Evolutionary conservation across 306 rosid genomes (phyloP).

Genomic region (Pachyrhizus erosus): DNA sequence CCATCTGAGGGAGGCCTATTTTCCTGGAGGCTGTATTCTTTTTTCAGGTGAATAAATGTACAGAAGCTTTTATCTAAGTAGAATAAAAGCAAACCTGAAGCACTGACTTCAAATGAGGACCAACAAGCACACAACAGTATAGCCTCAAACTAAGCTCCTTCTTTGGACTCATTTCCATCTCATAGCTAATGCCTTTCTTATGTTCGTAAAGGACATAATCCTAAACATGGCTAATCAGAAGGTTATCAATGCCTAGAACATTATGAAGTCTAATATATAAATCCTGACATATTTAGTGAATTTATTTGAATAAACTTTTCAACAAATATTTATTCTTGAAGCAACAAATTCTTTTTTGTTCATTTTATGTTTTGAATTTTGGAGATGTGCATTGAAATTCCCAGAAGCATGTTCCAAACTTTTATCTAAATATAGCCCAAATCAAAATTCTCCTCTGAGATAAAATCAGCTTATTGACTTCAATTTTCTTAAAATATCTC

Average conservation of each 20-base stretch:
- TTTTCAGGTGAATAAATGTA: background rate
- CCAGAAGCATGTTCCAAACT: too few species aligned
- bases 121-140: background rate
- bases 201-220: background rate
- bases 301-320: background rate
- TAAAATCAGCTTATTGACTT: background rate
- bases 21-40: background rate
- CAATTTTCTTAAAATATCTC: background rate
- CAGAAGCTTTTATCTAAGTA: background rate
- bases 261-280: background rate
- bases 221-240: background rate
- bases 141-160: background rate
- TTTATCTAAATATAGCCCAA: too few species aligned
- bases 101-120: slow-evolving; percentile 5
- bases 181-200: background rate
- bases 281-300: background rate
- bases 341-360: too few species aligned
- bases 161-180: slow-evolving; percentile 15
- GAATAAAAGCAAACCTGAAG: background rate
- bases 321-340: background rate
- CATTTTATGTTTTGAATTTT: too few species aligned
- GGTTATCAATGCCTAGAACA: background rate
- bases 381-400: too few species aligned
- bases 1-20: background rate
- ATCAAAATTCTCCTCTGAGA: background rate